Base-by-base conservation (phyloP, 768 basidiomycete genomes). In the Sporobolomyces phaffii region DNA sequence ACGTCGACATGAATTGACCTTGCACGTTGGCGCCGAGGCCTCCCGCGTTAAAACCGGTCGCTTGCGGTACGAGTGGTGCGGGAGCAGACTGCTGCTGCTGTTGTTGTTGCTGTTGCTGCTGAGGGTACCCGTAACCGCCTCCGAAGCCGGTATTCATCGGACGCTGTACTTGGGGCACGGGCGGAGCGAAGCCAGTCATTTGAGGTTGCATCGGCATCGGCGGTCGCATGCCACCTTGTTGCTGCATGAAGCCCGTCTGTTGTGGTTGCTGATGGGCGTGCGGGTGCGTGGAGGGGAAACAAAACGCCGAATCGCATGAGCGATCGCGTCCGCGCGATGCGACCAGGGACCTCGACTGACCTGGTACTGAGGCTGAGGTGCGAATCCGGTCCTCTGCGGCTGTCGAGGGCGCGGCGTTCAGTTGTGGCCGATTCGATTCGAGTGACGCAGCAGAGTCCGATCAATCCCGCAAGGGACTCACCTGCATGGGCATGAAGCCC, bases 1-100 rank as follows among this genome's bases (percentile, higher is more conserved):
- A 96, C 0, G 87, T 86, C 50, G 54, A 60, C 28, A 74, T 41
- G 64, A 74, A 74, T 61, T 69, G 67, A 34, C 34, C 36, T 28
- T 72, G 65, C 34, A 68, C 58, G 48, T 61, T 61, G 14, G 60
- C 63, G 45, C 65, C 62, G 36, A 60, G 33, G 9, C 62, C 62
- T 17, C 44, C 60, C 6, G 64, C 88, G 60, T 88, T 79, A 73
- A 83, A 89, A 26, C 90, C 90, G 9, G 90, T 91, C 60, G 82
- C 78, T 74, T 91, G 90, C 20, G 88, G 83, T 2, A 87, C 80
- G 56, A 91, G 82, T 10, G 82, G 81, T 54, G 60, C 74, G 65
- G 48, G 65, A 4, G 41, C 40, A 9, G 5, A 40, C 33, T 31
- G 51, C 33, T 45, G 51, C 17, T 33, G 34, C 26, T 13, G 53